Evolutionary conservation across 345 rosid genomes (phyloP).

Genomic region (Populus davidiana): DNA sequence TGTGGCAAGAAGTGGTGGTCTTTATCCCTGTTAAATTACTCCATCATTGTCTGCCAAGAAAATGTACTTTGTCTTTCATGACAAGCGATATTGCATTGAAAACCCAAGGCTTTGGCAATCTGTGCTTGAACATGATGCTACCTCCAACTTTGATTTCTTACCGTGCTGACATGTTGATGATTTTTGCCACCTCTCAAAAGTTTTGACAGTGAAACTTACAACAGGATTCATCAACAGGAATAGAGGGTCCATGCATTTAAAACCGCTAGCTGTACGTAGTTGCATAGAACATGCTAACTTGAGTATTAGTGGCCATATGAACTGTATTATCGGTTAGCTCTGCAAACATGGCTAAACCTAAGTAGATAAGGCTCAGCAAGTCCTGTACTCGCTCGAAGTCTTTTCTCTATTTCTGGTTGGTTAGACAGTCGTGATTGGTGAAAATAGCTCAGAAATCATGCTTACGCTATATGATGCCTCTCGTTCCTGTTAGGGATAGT

Average conservation of each 20-base stretch:
- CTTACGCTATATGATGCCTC: no score
- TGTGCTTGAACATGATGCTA: conserved; percentile 26
- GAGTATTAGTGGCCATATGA: no score
- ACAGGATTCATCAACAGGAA: conserved; percentile 30
- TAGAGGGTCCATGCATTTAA: conserved; percentile 30
- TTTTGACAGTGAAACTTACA: background rate
- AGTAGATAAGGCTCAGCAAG: no score
- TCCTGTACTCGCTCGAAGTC: no score
- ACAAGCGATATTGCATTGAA: conserved; percentile 28
- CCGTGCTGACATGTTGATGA: conserved; percentile 6
- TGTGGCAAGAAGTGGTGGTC: no score
- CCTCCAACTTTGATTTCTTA: conserved; percentile 27
- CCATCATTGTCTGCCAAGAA: conserved; percentile 35
- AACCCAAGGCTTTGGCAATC: conserved; percentile 14
- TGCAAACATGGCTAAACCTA: no score
- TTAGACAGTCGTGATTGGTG: no score
- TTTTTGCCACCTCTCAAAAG: conserved; percentile 18
- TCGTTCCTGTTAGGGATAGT: no score
- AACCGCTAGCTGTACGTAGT: conserved; percentile 29
- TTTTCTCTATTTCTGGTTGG: no score
- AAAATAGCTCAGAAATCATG: no score
- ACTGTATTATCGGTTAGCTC: no score
- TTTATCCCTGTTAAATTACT: no score
- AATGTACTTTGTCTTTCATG: conserved; percentile 31
- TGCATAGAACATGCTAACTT: conserved; percentile 29